Evolutionary conservation across 129 eudicot genomes (phyloP).

Genomic region (Chrysanthemum lavandulifolium): DNA sequence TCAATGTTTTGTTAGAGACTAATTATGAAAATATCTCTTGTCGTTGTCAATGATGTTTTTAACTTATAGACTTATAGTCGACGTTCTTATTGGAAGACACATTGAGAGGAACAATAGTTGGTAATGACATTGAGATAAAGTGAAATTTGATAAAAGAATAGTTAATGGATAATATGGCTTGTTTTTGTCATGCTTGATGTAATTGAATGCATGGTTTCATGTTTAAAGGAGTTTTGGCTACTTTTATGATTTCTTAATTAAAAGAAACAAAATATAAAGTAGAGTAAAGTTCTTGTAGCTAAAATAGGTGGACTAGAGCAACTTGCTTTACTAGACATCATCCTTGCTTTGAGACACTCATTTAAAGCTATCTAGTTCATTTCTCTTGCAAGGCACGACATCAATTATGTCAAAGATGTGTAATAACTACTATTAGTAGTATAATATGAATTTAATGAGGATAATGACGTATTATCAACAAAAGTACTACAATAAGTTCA

Average conservation of each 20-base stretch:
- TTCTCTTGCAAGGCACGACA: constrained; percentile 30
- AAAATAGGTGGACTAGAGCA: constrained; percentile 24
- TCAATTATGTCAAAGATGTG: constrained; percentile 27
- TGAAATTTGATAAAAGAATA: constrained; percentile 9
- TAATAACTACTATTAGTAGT: constrained; percentile 9
- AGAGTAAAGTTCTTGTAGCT: constrained; percentile 29
- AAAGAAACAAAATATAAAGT: constrained; percentile 30
- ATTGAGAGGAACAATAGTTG: constrained; percentile 9
- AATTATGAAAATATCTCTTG: constrained; percentile 1
- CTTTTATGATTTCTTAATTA: constrained; percentile 23
- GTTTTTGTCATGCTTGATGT: constrained; percentile 19
- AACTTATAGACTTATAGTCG: constrained; percentile 6
- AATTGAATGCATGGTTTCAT: constrained; percentile 28
- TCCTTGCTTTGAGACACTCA: constrained; percentile 37
- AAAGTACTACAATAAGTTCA: background rate
- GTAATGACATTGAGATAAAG: constrained; percentile 13
- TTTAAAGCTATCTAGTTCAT: constrained; percentile 15
- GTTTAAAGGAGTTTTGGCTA: constrained; percentile 12
- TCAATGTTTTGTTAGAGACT: constrained; percentile 9
- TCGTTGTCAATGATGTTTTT: constrained; percentile 11
- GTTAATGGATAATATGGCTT: constrained; percentile 2
- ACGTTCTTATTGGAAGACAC: background rate
- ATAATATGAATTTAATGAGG: constrained; percentile 6
- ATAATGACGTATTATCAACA: constrained; percentile 22
- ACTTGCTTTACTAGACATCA: constrained; percentile 39